Percentiles rank a stretch among this genome's conserved stretches.
phyloP scores from a whole-genome alignment of 352 stramenopile genomes.

The Pythium oligandrum region DNA sequence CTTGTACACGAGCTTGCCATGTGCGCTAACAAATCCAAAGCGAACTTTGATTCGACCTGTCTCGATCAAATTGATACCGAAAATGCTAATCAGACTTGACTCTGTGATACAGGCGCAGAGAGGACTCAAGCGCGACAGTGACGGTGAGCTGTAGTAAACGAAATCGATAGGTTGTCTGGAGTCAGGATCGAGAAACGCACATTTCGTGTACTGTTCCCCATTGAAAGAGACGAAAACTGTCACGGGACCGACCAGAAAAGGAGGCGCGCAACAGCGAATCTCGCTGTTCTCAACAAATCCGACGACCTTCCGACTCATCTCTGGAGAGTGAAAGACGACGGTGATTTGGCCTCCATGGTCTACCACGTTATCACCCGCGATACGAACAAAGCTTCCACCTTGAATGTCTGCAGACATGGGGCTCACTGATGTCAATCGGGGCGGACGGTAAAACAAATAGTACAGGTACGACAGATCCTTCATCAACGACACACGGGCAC shows the following conservation, averaged over 20 bases:
- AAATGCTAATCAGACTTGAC: constrained; percentile 48
- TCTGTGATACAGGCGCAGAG: constrained; percentile 47
- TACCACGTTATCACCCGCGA: constrained; percentile 51
- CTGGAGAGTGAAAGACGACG: constrained; percentile 52
- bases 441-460: constrained; percentile 69
- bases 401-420: constrained; percentile 63
- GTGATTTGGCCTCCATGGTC: constrained; percentile 60
- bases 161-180: constrained; percentile 43
- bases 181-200: constrained; percentile 48
- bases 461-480: constrained; percentile 68
- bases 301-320: constrained; percentile 51
- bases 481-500: constrained; percentile 19
- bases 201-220: constrained; percentile 70
- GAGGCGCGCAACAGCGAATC: constrained; percentile 56
- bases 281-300: constrained; percentile 66
- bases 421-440: constrained; percentile 37
- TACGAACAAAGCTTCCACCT: constrained; percentile 58
- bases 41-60: constrained; percentile 71
- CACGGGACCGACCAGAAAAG: constrained; percentile 50
- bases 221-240: constrained; percentile 70
- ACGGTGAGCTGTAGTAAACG: constrained; percentile 69
- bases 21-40: constrained; percentile 31
- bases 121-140: constrained; percentile 45
- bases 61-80: constrained; percentile 66
- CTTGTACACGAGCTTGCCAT: constrained; percentile 29